These are phyloP conservation scores for Camelina neglecta DNA, from an alignment of 345 rosid genomes.

Conservation along the genomic window DNA sequence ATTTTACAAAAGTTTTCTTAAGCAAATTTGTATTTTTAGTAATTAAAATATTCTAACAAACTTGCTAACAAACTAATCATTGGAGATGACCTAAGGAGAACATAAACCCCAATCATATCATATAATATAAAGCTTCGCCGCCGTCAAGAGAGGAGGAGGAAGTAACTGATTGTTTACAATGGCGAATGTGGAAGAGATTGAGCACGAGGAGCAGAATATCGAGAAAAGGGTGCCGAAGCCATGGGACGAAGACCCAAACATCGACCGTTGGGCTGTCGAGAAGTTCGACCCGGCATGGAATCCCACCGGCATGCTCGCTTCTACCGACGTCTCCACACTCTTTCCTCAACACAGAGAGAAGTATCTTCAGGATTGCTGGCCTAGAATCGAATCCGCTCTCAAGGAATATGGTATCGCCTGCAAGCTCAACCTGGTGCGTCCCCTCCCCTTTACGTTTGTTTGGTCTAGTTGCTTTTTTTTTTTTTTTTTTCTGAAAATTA, in stretches of 20 bases:
- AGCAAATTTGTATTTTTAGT: too few relatives aligned
- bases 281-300: slow-evolving; percentile 91
- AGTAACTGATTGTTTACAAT: slow-evolving; percentile 19
- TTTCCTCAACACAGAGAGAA: slow-evolving; percentile 94
- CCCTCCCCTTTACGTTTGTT: neutral
- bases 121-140: slow-evolving; percentile 22
- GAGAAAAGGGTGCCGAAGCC: slow-evolving; percentile 66
- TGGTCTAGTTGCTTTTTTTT: neutral
- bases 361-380: slow-evolving; percentile 89
- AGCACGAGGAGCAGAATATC: slow-evolving; percentile 28
- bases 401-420: slow-evolving; percentile 69
- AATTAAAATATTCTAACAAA: too few relatives aligned
- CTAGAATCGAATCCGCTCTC: slow-evolving; percentile 73
- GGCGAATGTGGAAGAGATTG: slow-evolving; percentile 29
- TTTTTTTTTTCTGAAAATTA: neutral
- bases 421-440: slow-evolving; percentile 72
- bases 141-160: neutral
- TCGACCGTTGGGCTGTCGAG: slow-evolving; percentile 82
- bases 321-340: slow-evolving; percentile 63
- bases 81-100: too few relatives aligned
- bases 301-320: slow-evolving; percentile 76
- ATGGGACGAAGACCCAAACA: slow-evolving; percentile 95
- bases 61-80: too few relatives aligned
- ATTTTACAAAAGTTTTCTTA: too few relatives aligned
- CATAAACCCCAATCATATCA: too few relatives aligned